Evolutionary conservation across 306 rosid genomes (phyloP).

Genomic region (Medicago ruthenica): DNA sequence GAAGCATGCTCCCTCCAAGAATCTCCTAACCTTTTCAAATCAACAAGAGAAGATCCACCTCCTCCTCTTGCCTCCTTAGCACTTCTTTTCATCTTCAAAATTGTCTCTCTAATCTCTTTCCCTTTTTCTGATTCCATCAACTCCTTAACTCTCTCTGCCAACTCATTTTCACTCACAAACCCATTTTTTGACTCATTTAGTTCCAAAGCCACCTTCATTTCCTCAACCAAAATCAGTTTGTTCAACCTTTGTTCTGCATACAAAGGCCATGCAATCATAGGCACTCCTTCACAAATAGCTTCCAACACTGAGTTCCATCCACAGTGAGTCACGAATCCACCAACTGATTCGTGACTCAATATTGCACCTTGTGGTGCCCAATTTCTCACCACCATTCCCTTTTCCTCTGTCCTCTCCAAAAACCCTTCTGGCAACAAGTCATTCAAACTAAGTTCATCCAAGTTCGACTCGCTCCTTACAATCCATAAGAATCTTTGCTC

Average conservation of each 20-base stretch:
- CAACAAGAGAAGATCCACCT: background rate
- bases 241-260: conserved; percentile 43
- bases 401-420: background rate
- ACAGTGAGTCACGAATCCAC: too few relatives aligned
- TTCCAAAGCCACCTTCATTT: conserved; percentile 54
- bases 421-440: background rate
- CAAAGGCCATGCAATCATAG: background rate
- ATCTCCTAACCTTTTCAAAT: background rate
- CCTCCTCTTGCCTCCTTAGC: conserved; percentile 26
- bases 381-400: conserved; percentile 28
- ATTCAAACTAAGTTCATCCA: background rate
- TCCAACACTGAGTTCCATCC: background rate
- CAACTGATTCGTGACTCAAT: too few relatives aligned
- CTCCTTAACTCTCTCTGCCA: conserved; percentile 44
- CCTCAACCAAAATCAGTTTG: conserved; percentile 52
- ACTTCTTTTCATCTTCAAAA: conserved; percentile 22
- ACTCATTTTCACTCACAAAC: conserved; percentile 50
- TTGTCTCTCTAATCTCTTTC: conserved; percentile 25
- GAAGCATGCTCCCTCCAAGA: background rate
- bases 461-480: conserved; percentile 44
- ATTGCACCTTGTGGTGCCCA: too few relatives aligned
- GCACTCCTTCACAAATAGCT: background rate
- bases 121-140: conserved; percentile 40
- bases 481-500: conserved; percentile 64
- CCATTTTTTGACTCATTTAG: conserved; percentile 44